A percentile compares a stretch with the other conserved stretches of the same genome.
These are phyloP conservation scores for Pichia exigua DNA, from an alignment of 805 yeast genomes.

Conservation along the genomic window DNA sequence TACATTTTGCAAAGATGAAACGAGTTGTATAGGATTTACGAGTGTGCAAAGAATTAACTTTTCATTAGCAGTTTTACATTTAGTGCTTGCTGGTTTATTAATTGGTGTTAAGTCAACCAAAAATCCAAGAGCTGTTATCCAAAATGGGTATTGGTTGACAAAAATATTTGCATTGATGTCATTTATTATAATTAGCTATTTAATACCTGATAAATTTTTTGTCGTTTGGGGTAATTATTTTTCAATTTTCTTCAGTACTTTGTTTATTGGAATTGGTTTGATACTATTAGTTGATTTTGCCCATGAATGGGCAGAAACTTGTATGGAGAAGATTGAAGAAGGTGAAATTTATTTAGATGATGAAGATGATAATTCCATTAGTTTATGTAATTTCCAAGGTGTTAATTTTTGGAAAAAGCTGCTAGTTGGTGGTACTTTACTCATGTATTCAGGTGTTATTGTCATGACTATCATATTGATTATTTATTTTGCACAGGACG, in stretches of 20 bases:
- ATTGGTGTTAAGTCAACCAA: conserved; percentile 69
- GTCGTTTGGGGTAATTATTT: conserved; percentile 87
- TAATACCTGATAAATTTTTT: conserved; percentile 82
- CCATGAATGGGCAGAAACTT: conserved; percentile 97
- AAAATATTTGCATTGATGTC: conserved; percentile 56
- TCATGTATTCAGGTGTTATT: conserved; percentile 72
- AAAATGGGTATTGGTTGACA: conserved; percentile 86
- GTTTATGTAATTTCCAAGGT: conserved; percentile 27
- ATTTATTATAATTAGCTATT: conserved; percentile 54
- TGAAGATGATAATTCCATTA: conserved; percentile 34
- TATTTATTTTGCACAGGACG: conserved; percentile 68
- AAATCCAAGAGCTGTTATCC: conserved; percentile 73
- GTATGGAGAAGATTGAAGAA: conserved; percentile 82
- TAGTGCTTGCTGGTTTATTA: conserved; percentile 58
- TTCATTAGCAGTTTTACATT: conserved; percentile 75
- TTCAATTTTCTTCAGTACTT: conserved; percentile 74
- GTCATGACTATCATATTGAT: conserved; percentile 74
- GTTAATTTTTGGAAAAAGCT: conserved; percentile 69
- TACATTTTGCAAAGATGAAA: conserved; percentile 58
- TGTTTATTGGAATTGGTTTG: conserved; percentile 84
- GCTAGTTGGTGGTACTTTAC: conserved; percentile 76
- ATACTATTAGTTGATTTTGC: conserved; percentile 92
- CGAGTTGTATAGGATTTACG: conserved; percentile 80
- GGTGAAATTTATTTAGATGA: conserved; percentile 51
- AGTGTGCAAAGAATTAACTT: conserved; percentile 91